Evolutionary conservation across 1,284 basidiomycete genomes (phyloP).

Genomic region (Ceratobasidium sp.): DNA sequence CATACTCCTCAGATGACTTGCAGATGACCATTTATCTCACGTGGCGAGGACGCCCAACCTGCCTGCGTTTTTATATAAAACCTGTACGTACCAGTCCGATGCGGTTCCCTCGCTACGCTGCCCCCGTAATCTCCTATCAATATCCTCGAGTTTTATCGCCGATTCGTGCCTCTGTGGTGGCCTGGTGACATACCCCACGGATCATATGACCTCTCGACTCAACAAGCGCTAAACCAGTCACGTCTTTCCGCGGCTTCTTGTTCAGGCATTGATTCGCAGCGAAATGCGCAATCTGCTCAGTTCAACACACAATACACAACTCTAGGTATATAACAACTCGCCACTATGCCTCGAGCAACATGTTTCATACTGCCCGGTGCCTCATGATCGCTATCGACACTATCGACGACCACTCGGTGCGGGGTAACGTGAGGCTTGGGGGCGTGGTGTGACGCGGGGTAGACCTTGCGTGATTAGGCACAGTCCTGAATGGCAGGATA

Average conservation of each 20-base stretch:
- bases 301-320: background rate
- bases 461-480: background rate
- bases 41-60: background rate
- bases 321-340: background rate
- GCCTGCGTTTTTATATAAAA: background rate
- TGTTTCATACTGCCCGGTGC: background rate
- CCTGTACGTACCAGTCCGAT: background rate
- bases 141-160: too few relatives aligned
- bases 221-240: conserved; percentile 2
- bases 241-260: background rate
- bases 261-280: background rate
- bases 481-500: conserved; percentile 1
- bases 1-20: background rate
- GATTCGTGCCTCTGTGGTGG: too few relatives aligned
- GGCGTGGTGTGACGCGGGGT: conserved; percentile 8
- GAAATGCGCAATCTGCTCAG: background rate
- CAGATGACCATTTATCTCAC: conserved; percentile 14
- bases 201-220: background rate
- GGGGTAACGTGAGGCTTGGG: background rate
- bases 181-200: background rate
- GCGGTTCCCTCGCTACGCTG: background rate
- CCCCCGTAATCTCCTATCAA: background rate
- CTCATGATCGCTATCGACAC: too few relatives aligned
- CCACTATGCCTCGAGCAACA: background rate
- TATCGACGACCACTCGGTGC: background rate